These are phyloP conservation scores for Trichoderma arundinaceum DNA, from an alignment of 2,329 filamentous ascomycete genomes.

Conservation along the genomic window DNA sequence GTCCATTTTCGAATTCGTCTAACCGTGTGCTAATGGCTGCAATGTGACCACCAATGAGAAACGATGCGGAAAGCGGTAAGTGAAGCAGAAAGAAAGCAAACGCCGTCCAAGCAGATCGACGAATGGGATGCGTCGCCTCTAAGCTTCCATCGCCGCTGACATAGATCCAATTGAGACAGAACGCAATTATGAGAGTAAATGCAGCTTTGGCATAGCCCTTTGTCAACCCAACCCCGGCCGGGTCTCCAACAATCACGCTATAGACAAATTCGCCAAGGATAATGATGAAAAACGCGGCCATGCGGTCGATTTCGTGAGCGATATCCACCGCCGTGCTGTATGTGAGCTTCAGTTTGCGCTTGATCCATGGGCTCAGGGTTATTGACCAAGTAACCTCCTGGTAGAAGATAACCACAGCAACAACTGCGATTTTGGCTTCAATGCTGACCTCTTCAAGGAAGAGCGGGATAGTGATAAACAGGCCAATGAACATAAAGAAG, in stretches of 20 bases:
- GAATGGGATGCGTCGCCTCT: slow-evolving; percentile 51
- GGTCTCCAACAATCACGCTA: slow-evolving; percentile 54
- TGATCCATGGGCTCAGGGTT: slow-evolving; percentile 52
- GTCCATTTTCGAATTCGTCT: slow-evolving; percentile 48
- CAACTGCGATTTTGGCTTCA: slow-evolving; percentile 49
- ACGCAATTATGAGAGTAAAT: slow-evolving; percentile 56
- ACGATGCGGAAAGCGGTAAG: slow-evolving; percentile 51
- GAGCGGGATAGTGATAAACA: slow-evolving; percentile 52
- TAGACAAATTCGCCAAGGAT: slow-evolving; percentile 58
- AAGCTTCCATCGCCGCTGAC: slow-evolving; percentile 55
- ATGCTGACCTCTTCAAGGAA: slow-evolving; percentile 51
- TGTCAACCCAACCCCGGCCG: slow-evolving; percentile 53
- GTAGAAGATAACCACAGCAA: slow-evolving; percentile 49
- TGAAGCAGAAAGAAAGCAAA: slow-evolving; percentile 54
- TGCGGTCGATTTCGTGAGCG: slow-evolving; percentile 55
- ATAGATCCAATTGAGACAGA: slow-evolving; percentile 58
- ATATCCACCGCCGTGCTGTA: slow-evolving; percentile 58
- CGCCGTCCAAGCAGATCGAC: slow-evolving; percentile 51
- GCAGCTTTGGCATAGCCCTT: slow-evolving; percentile 51
- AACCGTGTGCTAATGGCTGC: slow-evolving; percentile 48
- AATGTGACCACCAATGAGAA: slow-evolving; percentile 55
- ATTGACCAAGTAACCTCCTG: slow-evolving; percentile 53
- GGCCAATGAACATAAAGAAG: slow-evolving; percentile 48
- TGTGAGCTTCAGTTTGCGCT: slow-evolving; percentile 48
- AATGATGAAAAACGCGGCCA: slow-evolving; percentile 58